These are phyloP conservation scores for Jackrogersella multiformis DNA, from an alignment of 495 filamentous ascomycete species.

Conservation along the genomic window DNA sequence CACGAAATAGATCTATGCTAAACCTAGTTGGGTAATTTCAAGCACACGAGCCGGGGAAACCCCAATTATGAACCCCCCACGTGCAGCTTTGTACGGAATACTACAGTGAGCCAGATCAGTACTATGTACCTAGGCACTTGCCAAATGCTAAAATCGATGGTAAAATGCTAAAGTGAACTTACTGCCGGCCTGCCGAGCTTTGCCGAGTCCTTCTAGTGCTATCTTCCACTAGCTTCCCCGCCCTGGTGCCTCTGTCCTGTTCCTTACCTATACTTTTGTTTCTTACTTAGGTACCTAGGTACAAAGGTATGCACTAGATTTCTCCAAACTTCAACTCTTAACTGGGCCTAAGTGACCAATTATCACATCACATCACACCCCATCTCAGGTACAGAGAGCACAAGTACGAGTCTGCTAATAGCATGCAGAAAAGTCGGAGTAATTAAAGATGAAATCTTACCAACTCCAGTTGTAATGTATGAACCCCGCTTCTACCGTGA, in stretches of 20 bases:
- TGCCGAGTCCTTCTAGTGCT: constrained; percentile 12
- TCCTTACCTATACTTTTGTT: no score
- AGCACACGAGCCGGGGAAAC: background rate
- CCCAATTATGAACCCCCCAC: constrained; percentile 11
- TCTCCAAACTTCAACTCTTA: background rate
- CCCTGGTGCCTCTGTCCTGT: no score
- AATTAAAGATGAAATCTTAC: constrained; percentile 16
- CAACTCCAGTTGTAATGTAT: background rate
- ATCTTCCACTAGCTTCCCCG: background rate
- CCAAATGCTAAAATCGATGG: background rate
- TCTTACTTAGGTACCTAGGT: no score
- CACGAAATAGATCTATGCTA: background rate
- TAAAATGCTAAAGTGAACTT: background rate
- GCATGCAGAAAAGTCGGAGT: constrained; percentile 6
- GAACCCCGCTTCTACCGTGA: constrained; percentile 24
- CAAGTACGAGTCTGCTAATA: background rate
- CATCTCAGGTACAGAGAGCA: background rate
- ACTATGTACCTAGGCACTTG: background rate
- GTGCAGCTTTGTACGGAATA: no score
- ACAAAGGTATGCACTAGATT: no score
- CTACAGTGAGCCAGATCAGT: no score
- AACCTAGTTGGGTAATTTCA: constrained; percentile 13
- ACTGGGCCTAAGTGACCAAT: no score
- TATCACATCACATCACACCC: background rate
- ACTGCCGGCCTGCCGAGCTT: constrained; percentile 17